phyloP scores from a whole-genome alignment of 345 rosid species.

The Corchorus capsularis region DNA sequence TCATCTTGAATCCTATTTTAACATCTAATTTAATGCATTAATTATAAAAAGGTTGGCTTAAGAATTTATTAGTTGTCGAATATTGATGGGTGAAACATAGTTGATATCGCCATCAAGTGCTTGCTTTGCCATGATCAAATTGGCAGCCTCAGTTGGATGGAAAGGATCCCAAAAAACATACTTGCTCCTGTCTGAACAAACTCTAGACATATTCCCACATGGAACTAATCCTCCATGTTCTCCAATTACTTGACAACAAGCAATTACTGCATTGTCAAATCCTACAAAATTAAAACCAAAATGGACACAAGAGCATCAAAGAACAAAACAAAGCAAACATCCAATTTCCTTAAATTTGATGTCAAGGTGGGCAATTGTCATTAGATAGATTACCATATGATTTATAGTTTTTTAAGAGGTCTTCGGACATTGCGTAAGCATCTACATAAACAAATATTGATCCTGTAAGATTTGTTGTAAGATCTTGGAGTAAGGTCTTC shows the following conservation, averaged over 20 bases:
- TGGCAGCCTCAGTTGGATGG: slow-evolving; percentile 43
- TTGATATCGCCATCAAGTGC: slow-evolving; percentile 37
- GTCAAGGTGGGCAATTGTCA: not conserved
- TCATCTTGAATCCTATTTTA: not conserved
- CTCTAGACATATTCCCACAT: slow-evolving; percentile 30
- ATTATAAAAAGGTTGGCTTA: not conserved
- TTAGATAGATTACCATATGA: slow-evolving; percentile 7
- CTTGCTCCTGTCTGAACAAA: slow-evolving; percentile 37
- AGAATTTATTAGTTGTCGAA: slow-evolving; percentile 36
- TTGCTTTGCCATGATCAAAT: slow-evolving; percentile 36
- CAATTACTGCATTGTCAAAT: slow-evolving; percentile 29
- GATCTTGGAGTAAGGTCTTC: slow-evolving; percentile 12
- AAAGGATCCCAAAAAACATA: slow-evolving; percentile 48
- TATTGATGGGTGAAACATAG: slow-evolving; percentile 43
- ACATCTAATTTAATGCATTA: not conserved
- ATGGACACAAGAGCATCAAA: not conserved
- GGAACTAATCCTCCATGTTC: slow-evolving; percentile 14
- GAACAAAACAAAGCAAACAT: not conserved
- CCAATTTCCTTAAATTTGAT: not conserved
- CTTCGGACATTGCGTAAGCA: not conserved
- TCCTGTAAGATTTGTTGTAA: slow-evolving; percentile 12
- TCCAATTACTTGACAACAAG: slow-evolving; percentile 39
- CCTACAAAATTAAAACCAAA: no score
- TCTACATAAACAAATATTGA: slow-evolving; percentile 11
- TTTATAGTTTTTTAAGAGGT: slow-evolving; percentile 6